A percentile compares a stretch with the other conserved stretches of the same genome.
Conservation (phyloP, 805 yeast genomes). For the Metschnikowia gruessii region DNA sequence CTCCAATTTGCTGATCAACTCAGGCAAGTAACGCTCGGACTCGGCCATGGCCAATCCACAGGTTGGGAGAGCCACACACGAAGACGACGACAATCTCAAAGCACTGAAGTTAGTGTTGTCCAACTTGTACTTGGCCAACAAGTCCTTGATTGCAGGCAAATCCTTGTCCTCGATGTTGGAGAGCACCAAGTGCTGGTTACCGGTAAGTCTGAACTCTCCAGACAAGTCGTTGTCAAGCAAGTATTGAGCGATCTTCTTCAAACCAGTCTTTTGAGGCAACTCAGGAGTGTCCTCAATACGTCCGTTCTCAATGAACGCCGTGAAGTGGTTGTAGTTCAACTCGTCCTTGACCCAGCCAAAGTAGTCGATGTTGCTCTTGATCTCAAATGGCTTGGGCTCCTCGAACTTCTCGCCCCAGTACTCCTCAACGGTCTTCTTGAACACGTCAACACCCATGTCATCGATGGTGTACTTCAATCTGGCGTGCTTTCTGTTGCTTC, state of each 20-base stretch:
- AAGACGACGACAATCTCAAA: slow-evolving; percentile 84
- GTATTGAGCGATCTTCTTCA: slow-evolving; percentile 71
- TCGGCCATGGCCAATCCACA: slow-evolving; percentile 99
- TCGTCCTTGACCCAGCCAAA: slow-evolving; percentile 95
- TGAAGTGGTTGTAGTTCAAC: slow-evolving; percentile 80
- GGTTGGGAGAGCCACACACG: slow-evolving; percentile 98
- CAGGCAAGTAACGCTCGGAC: slow-evolving; percentile 89
- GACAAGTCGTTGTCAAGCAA: slow-evolving; percentile 52
- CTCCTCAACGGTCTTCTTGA: slow-evolving; percentile 78
- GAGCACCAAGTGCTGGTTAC: slow-evolving; percentile 88
- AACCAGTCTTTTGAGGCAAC: slow-evolving; percentile 84
- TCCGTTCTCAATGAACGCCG: slow-evolving; percentile 93
- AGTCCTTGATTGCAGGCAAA: slow-evolving; percentile 55
- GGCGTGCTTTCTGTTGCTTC: slow-evolving; percentile 95
- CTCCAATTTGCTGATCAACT: slow-evolving; percentile 76
- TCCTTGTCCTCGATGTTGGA: slow-evolving; percentile 71
- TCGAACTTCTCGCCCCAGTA: slow-evolving; percentile 73
- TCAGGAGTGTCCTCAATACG: slow-evolving; percentile 92
- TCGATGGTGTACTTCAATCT: slow-evolving; percentile 96
- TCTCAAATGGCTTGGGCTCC: slow-evolving; percentile 67
- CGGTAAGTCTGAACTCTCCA: slow-evolving; percentile 91
- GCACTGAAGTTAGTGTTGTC: slow-evolving; percentile 83
- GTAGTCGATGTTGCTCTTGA: slow-evolving; percentile 83
- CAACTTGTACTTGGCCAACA: slow-evolving; percentile 70
- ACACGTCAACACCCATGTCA: slow-evolving; percentile 85